Conservation (phyloP, 2,329 filamentous ascomycete species). For the Aspergillus candidus region DNA sequence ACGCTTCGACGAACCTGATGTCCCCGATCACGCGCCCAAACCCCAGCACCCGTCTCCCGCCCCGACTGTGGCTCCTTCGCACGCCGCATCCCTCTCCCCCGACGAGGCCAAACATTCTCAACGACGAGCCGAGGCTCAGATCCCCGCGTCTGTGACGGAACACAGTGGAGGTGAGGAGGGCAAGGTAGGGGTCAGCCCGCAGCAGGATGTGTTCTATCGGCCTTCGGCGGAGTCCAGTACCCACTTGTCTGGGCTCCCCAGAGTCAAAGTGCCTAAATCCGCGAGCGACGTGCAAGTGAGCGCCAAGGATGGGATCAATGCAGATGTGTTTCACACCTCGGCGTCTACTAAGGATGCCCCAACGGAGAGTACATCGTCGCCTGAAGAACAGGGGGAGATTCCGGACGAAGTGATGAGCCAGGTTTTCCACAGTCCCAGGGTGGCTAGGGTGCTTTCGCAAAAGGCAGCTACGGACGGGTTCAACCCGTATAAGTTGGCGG, state of each 20-base stretch:
- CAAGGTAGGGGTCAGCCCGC: slow-evolving; percentile 43
- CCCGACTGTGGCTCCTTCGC: slow-evolving; percentile 20
- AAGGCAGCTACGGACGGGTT: slow-evolving; percentile 24
- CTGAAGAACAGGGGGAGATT: slow-evolving; percentile 40
- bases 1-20: slow-evolving; percentile 48
- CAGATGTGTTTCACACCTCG: slow-evolving; percentile 49
- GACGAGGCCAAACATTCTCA: slow-evolving; percentile 43
- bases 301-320: slow-evolving; percentile 44
- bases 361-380: slow-evolving; percentile 1
- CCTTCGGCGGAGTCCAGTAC: slow-evolving; percentile 44
- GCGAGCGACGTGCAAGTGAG: slow-evolving; percentile 43
- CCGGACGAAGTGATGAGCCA: slow-evolving; percentile 56
- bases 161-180: slow-evolving; percentile 26
- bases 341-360: slow-evolving; percentile 13
- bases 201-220: slow-evolving; percentile 54
- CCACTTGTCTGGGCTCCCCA: slow-evolving; percentile 48
- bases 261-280: slow-evolving; percentile 50
- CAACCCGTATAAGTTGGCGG: background rate
- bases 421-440: slow-evolving; percentile 56
- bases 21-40: slow-evolving; percentile 18
- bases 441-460: slow-evolving; percentile 51
- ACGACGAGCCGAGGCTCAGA: slow-evolving; percentile 45
- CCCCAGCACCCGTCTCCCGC: slow-evolving; percentile 20
- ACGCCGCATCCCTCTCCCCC: slow-evolving; percentile 29
- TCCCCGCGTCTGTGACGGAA: slow-evolving; percentile 47